Percentiles rank a stretch among this genome's conserved stretches.
These are phyloP conservation scores for Oenanthe sinensis DNA, from an alignment of 129 eudicot genomes.

Conservation along the genomic window DNA sequence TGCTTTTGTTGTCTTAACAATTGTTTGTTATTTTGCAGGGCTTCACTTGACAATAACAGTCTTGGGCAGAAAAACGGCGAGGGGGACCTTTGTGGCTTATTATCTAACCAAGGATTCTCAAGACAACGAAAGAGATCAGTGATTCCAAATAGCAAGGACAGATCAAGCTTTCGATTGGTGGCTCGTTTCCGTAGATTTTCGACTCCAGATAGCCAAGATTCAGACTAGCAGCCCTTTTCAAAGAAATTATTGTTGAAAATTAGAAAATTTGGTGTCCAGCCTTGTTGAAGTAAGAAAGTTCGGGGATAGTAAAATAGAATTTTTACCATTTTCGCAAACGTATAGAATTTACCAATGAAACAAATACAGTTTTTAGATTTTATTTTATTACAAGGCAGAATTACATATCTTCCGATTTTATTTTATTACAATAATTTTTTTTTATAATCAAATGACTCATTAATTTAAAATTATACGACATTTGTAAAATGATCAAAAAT, in stretches of 20 bases:
- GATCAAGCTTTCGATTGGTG: slow-evolving; percentile 28
- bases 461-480: too few species aligned
- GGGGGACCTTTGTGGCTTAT: slow-evolving; percentile 50
- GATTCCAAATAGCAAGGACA: slow-evolving; percentile 31
- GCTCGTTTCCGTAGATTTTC: slow-evolving; percentile 52
- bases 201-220: slow-evolving; percentile 37
- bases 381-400: too few species aligned
- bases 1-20: neutral
- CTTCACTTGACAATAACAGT: slow-evolving; percentile 28
- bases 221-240: slow-evolving; percentile 28
- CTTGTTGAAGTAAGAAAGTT: neutral
- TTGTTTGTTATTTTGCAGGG: slow-evolving; percentile 25
- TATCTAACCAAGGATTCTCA: slow-evolving; percentile 43
- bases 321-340: too few species aligned
- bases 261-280: neutral
- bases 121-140: slow-evolving; percentile 53
- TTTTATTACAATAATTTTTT: too few species aligned
- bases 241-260: neutral
- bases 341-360: too few species aligned
- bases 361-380: too few species aligned
- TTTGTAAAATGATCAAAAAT: too few species aligned
- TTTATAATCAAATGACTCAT: too few species aligned
- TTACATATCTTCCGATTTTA: too few species aligned
- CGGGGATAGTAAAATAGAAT: neutral
- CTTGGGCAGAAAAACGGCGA: slow-evolving; percentile 31